Percentiles rank a stretch among this genome's conserved stretches.
Conservation (phyloP, 2,329 filamentous ascomycete genomes). For the Aaosphaeria arxii region DNA sequence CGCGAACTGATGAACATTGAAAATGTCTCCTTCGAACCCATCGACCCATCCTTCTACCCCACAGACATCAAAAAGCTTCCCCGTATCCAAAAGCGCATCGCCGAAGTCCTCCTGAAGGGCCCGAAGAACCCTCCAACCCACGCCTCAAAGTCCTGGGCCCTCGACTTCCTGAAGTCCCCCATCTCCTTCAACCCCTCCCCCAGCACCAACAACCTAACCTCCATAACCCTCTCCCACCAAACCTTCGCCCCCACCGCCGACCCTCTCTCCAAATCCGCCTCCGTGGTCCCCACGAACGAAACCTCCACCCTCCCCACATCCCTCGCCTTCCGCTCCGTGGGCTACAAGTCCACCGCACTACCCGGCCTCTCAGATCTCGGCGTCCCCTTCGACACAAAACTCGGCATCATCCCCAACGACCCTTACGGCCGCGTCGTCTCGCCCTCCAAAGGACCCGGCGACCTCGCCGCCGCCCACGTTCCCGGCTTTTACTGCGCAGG, state of each 20-base stretch:
- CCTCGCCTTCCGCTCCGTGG: conserved; percentile 88
- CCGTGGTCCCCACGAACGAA: conserved; percentile 41
- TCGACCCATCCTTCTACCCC: conserved; percentile 66
- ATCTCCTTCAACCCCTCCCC: conserved; percentile 58
- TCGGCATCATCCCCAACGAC: conserved; percentile 81
- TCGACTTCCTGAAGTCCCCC: conserved; percentile 84
- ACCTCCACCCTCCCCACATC: conserved; percentile 60
- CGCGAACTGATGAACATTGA: conserved; percentile 81
- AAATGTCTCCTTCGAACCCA: conserved; percentile 66
- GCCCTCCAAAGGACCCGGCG: conserved; percentile 33
- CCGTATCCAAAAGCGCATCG: conserved; percentile 71
- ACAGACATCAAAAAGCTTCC: conserved; percentile 66
- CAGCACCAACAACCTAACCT: conserved; percentile 53
- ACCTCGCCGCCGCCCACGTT: conserved; percentile 49
- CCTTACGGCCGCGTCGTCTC: conserved; percentile 67
- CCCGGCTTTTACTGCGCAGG: conserved; percentile 88
- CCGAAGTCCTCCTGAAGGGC: conserved; percentile 78
- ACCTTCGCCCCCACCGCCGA: conserved; percentile 35
- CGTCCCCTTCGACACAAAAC: conserved; percentile 71
- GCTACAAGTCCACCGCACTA: conserved; percentile 80
- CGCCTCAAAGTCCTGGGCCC: conserved; percentile 69
- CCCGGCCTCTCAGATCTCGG: conserved; percentile 70
- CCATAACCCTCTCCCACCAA: conserved; percentile 64
- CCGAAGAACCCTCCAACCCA: conserved; percentile 51
- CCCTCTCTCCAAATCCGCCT: conserved; percentile 52